phyloP scores from a whole-genome alignment of 140 eudicot species.

The Senecio squalidus region DNA sequence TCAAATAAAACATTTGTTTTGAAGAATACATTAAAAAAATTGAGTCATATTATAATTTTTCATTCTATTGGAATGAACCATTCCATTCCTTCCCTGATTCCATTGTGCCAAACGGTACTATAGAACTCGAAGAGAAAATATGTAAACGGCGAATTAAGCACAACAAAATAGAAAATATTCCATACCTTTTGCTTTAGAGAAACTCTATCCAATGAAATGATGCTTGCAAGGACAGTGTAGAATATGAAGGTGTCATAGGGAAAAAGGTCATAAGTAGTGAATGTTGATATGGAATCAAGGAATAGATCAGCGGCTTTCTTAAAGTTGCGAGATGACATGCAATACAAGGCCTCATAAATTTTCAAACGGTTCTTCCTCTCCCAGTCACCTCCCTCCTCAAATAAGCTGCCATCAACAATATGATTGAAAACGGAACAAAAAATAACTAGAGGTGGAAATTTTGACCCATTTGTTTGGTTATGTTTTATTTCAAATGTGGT shows the following conservation, averaged over 20 bases:
- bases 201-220: slow-evolving; percentile 85
- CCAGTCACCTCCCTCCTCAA: slow-evolving; percentile 99
- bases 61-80: too few relatives aligned
- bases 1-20: too few relatives aligned
- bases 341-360: slow-evolving; percentile 88
- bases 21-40: too few relatives aligned
- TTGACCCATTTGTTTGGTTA: neutral
- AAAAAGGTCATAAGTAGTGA: slow-evolving; percentile 90
- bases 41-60: too few relatives aligned
- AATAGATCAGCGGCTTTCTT: slow-evolving; percentile 87
- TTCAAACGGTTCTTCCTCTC: slow-evolving; percentile 94
- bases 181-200: slow-evolving; percentile 89
- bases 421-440: neutral
- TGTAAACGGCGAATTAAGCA: neutral
- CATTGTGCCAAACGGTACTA: too few relatives aligned
- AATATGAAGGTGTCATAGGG: slow-evolving; percentile 92
- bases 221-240: slow-evolving; percentile 88
- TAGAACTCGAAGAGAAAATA: neutral
- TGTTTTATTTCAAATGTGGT: neutral
- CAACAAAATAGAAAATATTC: neutral
- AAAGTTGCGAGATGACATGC: slow-evolving; percentile 92
- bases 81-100: too few relatives aligned
- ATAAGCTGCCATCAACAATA: slow-evolving; percentile 46
- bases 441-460: neutral
- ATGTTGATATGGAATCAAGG: slow-evolving; percentile 92